These are phyloP conservation scores for Teratosphaeriaceae sp. DNA, from an alignment of 2,329 filamentous ascomycete genomes.

Conservation along the genomic window DNA sequence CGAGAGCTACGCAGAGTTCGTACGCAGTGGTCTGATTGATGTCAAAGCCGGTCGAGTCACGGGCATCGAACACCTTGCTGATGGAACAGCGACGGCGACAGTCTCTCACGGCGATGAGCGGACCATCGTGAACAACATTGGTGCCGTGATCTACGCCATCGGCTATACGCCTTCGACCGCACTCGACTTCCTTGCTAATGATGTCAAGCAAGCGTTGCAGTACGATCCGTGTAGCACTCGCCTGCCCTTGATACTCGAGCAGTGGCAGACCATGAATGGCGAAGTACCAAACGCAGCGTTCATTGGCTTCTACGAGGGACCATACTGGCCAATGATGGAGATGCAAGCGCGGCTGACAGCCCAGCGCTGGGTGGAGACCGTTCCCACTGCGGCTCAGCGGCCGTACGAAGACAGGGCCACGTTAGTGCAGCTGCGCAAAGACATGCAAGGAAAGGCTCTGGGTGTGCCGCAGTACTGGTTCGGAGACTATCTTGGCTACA, in stretches of 20 bases:
- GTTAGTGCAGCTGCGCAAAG: conserved; percentile 45
- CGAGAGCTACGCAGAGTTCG: conserved; percentile 67
- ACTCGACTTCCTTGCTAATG: conserved; percentile 56
- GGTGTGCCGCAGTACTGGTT: conserved; percentile 68
- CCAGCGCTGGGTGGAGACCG: conserved; percentile 50
- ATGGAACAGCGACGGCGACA: conserved; percentile 7
- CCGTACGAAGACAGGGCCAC: conserved; percentile 36
- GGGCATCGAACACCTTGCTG: conserved; percentile 11
- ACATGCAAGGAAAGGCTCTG: conserved; percentile 35
- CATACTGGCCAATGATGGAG: conserved; percentile 83
- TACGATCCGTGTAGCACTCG: conserved; percentile 49
- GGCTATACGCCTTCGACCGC: conserved; percentile 63
- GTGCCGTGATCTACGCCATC: conserved; percentile 66
- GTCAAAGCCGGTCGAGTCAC: conserved; percentile 33
- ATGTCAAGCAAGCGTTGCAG: conserved; percentile 50
- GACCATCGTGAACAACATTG: conserved; percentile 47
- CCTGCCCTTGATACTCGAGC: conserved; percentile 60
- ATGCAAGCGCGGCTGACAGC: conserved; percentile 71
- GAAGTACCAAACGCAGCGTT: conserved; percentile 62
- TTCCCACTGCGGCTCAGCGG: not conserved
- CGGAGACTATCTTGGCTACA: conserved; percentile 71
- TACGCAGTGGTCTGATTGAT: conserved; percentile 52
- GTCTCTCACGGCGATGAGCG: conserved; percentile 7
- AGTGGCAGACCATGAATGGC: conserved; percentile 36
- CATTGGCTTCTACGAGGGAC: conserved; percentile 76